Conservation (phyloP, 2,329 filamentous ascomycete species). For the Fusarium udum region DNA sequence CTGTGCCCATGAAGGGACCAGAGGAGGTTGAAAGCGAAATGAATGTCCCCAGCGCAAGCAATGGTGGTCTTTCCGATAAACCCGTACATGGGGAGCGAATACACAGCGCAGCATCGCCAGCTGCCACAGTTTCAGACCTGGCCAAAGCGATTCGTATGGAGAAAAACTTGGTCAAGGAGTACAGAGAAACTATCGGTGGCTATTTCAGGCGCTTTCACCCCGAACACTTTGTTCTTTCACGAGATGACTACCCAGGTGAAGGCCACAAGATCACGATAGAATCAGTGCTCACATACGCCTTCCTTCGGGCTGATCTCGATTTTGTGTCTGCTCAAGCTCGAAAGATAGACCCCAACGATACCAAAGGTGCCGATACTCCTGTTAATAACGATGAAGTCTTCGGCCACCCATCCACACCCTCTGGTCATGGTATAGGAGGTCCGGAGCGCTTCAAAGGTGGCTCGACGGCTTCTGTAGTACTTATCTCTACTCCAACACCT, state of each 20-base stretch:
- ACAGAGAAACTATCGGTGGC: conserved; percentile 86
- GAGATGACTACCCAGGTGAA: conserved; percentile 43
- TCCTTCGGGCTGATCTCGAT: conserved; percentile 91
- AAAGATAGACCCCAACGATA: conserved; percentile 79
- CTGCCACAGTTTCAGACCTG: conserved; percentile 63
- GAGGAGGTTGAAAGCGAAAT: conserved; percentile 55
- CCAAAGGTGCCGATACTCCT: conserved; percentile 75
- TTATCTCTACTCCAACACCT: conserved; percentile 91
- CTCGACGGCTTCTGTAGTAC: conserved; percentile 87
- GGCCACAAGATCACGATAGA: conserved; percentile 69
- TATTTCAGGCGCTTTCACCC: conserved; percentile 94
- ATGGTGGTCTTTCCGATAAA: conserved; percentile 47
- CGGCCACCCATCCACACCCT: conserved; percentile 66
- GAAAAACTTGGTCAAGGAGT: conserved; percentile 75
- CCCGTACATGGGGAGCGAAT: conserved; percentile 51
- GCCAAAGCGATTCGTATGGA: conserved; percentile 74
- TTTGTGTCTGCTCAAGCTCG: conserved; percentile 90
- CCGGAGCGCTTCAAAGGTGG: conserved; percentile 87
- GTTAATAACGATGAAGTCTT: conserved; percentile 88
- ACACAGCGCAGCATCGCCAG: conserved; percentile 54
- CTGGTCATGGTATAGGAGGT: conserved; percentile 74
- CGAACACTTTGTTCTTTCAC: conserved; percentile 70
- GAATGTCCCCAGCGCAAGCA: conserved; percentile 47
- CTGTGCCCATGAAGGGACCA: conserved; percentile 60
- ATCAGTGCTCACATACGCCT: conserved; percentile 87